Conservation (phyloP, 169 alveolate genomes). For the Eimeria tenella region DNA sequence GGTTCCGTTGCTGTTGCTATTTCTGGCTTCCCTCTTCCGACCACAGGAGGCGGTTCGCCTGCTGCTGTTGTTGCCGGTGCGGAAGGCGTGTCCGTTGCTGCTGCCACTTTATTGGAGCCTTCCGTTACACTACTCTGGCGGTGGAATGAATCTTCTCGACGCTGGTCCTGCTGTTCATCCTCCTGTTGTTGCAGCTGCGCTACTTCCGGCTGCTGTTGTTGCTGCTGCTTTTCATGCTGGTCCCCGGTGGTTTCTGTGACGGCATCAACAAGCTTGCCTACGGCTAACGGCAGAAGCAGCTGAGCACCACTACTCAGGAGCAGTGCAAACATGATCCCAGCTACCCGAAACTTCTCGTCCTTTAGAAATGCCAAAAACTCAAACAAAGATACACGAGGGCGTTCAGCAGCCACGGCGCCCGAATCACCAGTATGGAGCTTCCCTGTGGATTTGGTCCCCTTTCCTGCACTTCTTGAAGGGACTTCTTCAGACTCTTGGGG, state of each 20-base stretch:
- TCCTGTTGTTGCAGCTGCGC: neutral
- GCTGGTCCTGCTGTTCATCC: no score
- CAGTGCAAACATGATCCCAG: conserved; percentile 5
- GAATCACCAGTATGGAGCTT: neutral
- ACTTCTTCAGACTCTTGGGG: no score
- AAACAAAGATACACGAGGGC: conserved; percentile 25
- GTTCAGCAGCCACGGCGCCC: neutral
- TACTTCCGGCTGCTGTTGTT: neutral
- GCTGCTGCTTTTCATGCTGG: conserved; percentile 9
- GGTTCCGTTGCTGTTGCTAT: conserved; percentile 9
- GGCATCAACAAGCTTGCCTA: conserved; percentile 58
- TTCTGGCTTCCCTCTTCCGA: neutral
- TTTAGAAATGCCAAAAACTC: conserved; percentile 22
- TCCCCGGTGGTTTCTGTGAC: neutral
- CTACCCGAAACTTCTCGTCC: conserved; percentile 46
- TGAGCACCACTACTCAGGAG: conserved; percentile 74
- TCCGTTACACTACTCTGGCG: neutral
- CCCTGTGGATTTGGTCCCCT: no score
- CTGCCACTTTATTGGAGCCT: neutral
- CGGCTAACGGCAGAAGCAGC: conserved; percentile 43
- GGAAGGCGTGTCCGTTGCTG: neutral
- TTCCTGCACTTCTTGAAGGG: no score
- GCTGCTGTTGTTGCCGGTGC: conserved; percentile 14
- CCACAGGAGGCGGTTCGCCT: neutral
- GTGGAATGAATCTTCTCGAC: neutral